Conservation (phyloP, 225 moss, liverwort and hornwort species). For the Rhytidiadelphus loreus region DNA sequence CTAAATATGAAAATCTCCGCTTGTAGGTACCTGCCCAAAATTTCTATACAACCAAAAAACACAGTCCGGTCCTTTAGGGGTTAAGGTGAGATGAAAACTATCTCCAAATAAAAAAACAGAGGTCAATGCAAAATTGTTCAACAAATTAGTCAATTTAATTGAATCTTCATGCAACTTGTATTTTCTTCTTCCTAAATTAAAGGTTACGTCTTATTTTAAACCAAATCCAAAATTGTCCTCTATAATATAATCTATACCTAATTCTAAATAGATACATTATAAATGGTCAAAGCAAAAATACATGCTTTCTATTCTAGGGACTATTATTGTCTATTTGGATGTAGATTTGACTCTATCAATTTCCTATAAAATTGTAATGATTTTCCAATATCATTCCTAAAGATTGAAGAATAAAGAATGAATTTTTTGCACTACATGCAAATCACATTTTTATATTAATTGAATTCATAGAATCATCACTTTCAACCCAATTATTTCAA, state of each 20-base stretch:
- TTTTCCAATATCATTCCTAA: not conserved
- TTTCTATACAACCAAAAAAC: too few relatives aligned
- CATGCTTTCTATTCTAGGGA: too few relatives aligned
- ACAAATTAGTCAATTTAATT: too few relatives aligned
- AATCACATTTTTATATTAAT: not conserved
- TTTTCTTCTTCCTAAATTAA: not conserved
- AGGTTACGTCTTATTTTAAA: not conserved
- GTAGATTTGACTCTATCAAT: too few relatives aligned
- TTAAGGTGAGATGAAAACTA: too few relatives aligned
- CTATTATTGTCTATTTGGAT: not conserved
- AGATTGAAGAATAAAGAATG: not conserved
- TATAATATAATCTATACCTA: too few relatives aligned
- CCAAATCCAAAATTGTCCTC: not conserved
- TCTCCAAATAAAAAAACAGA: too few relatives aligned
- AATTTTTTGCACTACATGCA: not conserved
- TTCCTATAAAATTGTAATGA: not conserved
- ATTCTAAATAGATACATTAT: not conserved
- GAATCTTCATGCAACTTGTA: too few relatives aligned
- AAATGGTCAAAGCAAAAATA: not conserved
- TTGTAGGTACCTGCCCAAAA: too few relatives aligned
- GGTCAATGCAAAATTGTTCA: too few relatives aligned
- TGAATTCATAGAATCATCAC: not conserved
- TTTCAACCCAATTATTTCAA: not conserved
- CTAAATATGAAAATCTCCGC: too few relatives aligned
- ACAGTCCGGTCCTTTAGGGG: too few relatives aligned